Percentiles rank a stretch among this genome's conserved stretches.
phyloP scores from a whole-genome alignment of 106 monocot species.

The Platanthera guangdongensis region DNA sequence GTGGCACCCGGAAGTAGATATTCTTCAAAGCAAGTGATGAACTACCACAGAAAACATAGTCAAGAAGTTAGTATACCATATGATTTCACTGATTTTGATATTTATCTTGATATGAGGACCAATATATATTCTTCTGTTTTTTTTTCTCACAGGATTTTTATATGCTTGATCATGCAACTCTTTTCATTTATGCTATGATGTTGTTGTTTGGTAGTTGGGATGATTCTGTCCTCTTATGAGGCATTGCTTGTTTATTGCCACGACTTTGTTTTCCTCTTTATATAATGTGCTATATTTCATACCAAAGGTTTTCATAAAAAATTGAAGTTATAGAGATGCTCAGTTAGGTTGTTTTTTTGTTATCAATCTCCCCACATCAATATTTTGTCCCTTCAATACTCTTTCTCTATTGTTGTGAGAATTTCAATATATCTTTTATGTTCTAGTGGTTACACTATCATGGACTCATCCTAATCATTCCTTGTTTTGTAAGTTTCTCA shows the following conservation, averaged over 20 bases:
- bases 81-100: background rate
- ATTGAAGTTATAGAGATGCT: background rate
- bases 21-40: constrained; percentile 85
- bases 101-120: background rate
- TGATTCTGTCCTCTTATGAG: background rate
- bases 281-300: background rate
- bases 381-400: background rate
- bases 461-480: background rate
- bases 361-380: background rate
- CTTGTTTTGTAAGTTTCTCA: background rate
- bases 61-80: constrained; percentile 59
- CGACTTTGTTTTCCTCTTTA: background rate
- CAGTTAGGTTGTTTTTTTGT: background rate
- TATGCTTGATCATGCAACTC: background rate
- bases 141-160: background rate
- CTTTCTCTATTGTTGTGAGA: background rate
- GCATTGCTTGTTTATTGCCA: background rate
- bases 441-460: too few relatives aligned
- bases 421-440: background rate
- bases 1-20: constrained; percentile 80
- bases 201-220: background rate
- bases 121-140: background rate
- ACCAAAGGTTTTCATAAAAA: background rate
- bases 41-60: constrained; percentile 46
- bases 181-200: background rate